phyloP scores from a whole-genome alignment of 2,329 filamentous ascomycete genomes.

The Penicillium sclerotigenum region DNA sequence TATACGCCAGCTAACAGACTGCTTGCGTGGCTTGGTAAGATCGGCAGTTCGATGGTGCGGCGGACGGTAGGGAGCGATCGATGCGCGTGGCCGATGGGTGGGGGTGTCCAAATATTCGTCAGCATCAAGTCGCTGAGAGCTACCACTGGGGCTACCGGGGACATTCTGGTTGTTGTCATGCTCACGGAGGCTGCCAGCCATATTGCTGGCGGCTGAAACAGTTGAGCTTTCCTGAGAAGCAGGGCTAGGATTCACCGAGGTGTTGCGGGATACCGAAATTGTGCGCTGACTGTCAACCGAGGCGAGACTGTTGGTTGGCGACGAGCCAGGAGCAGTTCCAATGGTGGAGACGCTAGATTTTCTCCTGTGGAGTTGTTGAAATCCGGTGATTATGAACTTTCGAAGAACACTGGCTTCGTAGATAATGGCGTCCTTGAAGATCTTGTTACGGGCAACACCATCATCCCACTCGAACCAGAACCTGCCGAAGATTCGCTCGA shows the following conservation, averaged over 20 bases:
- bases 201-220: background rate
- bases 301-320: background rate
- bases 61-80: background rate
- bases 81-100: background rate
- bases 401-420: slow-evolving; percentile 8
- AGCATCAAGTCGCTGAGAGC: background rate
- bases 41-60: background rate
- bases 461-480: slow-evolving; percentile 11
- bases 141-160: background rate
- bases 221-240: background rate
- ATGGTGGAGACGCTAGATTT: background rate
- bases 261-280: background rate
- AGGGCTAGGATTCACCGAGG: background rate
- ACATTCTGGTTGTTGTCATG: background rate
- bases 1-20: background rate
- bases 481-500: slow-evolving; percentile 2
- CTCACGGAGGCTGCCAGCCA: background rate
- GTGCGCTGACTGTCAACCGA: background rate
- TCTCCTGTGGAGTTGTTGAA: background rate
- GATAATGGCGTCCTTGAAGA: slow-evolving; percentile 1
- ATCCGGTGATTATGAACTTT: slow-evolving; percentile 10
- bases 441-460: background rate
- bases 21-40: background rate
- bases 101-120: background rate
- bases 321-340: background rate